Conservation (phyloP, 1,284 basidiomycete genomes). For the Mrakiaceae sp. region DNA sequence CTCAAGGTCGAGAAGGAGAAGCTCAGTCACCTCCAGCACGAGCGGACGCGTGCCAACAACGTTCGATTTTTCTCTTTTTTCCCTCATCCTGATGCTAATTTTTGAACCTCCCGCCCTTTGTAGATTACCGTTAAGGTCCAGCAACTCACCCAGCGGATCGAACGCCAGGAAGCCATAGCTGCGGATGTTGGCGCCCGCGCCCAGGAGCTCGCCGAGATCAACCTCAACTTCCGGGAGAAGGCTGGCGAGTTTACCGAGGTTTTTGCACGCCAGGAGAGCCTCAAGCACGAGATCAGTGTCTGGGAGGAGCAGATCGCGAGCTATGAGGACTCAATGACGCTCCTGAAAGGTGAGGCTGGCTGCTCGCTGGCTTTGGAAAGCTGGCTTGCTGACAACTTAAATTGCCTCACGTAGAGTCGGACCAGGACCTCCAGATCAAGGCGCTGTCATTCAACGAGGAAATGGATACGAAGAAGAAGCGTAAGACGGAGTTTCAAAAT, state of each 20-base stretch:
- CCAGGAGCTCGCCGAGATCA: conserved; percentile 56
- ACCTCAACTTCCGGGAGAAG: conserved; percentile 70
- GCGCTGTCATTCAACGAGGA: conserved; percentile 56
- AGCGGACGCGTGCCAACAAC: conserved; percentile 75
- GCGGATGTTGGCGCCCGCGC: conserved; percentile 60
- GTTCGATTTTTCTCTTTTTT: conserved; percentile 22
- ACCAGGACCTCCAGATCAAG: conserved; percentile 60
- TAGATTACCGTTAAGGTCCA: conserved; percentile 29
- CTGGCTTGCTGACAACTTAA: conserved; percentile 10
- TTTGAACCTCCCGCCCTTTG: background rate
- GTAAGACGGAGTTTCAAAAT: conserved; percentile 20
- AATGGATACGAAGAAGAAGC: conserved; percentile 22
- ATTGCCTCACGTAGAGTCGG: conserved; percentile 45
- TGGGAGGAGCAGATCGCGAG: conserved; percentile 53
- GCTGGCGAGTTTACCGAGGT: conserved; percentile 75
- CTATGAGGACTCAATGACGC: conserved; percentile 44
- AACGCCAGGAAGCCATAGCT: conserved; percentile 40
- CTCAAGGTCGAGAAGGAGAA: conserved; percentile 89
- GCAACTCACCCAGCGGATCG: conserved; percentile 40
- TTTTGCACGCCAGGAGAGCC: conserved; percentile 57
- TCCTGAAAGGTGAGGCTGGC: conserved; percentile 50
- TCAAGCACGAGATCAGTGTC: conserved; percentile 55
- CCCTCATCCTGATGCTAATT: background rate
- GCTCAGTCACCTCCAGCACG: conserved; percentile 63
- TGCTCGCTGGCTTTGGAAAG: background rate